Conservation (phyloP, 352 stramenopile genomes). For the Phytophthora cactorum region DNA sequence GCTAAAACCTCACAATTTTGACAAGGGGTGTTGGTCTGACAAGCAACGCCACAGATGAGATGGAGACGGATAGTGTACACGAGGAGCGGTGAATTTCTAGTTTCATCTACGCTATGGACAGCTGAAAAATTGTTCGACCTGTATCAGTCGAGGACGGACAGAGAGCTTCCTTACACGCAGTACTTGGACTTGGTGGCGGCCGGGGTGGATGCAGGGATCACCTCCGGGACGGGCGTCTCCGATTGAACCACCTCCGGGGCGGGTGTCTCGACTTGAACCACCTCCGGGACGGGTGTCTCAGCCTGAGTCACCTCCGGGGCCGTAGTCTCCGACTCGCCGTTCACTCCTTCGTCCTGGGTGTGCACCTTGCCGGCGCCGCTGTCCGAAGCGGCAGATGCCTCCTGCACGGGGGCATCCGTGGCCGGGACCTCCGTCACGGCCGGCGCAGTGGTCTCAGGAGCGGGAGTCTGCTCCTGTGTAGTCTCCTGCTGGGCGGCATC, state of each 20-base stretch:
- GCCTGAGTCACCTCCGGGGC: slow-evolving; percentile 16
- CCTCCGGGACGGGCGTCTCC: slow-evolving; percentile 18
- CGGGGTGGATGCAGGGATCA: slow-evolving; percentile 22
- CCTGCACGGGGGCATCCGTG: slow-evolving; percentile 28
- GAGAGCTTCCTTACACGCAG: slow-evolving; percentile 31
- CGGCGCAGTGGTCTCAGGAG: slow-evolving; percentile 20
- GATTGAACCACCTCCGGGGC: slow-evolving; percentile 17
- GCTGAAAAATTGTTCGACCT: slow-evolving; percentile 22
- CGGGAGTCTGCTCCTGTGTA: slow-evolving; percentile 21
- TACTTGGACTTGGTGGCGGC: slow-evolving; percentile 36
- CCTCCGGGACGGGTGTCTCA: slow-evolving; percentile 16
- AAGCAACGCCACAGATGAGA: not conserved
- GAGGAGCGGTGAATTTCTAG: slow-evolving; percentile 21
- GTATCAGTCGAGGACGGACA: slow-evolving; percentile 7
- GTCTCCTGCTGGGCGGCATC: slow-evolving; percentile 20
- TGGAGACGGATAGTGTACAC: slow-evolving; percentile 16
- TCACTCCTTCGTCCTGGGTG: slow-evolving; percentile 24
- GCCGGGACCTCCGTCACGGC: slow-evolving; percentile 14
- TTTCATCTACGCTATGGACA: slow-evolving; percentile 27
- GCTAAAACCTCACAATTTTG: not conserved
- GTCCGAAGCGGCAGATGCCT: slow-evolving; percentile 24
- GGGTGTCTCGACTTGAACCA: slow-evolving; percentile 7
- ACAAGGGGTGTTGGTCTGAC: not conserved
- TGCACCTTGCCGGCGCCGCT: slow-evolving; percentile 24
- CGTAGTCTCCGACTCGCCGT: slow-evolving; percentile 21